Conservation (phyloP, 805 yeast species). For the Hanseniaspora taiwanica region DNA sequence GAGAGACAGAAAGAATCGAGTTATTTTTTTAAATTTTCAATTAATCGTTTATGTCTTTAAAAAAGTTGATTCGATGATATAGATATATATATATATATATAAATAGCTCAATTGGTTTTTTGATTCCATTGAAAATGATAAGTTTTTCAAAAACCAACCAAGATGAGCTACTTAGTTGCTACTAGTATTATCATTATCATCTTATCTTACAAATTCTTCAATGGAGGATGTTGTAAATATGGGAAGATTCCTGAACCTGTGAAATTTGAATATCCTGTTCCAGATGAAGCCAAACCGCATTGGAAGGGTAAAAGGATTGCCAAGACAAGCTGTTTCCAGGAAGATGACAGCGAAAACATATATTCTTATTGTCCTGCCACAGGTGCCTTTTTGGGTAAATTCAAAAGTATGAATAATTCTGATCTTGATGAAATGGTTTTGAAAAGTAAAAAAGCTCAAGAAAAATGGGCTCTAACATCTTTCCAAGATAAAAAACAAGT, state of each 20-base stretch:
- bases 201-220: not conserved
- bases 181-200: not conserved
- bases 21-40: no score
- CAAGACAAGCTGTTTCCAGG: conserved; percentile 44
- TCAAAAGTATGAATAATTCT: conserved; percentile 44
- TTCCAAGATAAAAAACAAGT: conserved; percentile 58
- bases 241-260: conserved; percentile 12
- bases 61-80: no score
- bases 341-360: conserved; percentile 52
- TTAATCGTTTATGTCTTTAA: no score
- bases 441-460: conserved; percentile 23
- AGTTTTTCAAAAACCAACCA: not conserved
- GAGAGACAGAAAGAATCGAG: no score
- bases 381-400: conserved; percentile 73
- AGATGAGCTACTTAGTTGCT: not conserved
- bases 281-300: conserved; percentile 71
- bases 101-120: no score
- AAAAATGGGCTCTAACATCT: conserved; percentile 28
- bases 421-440: conserved; percentile 59
- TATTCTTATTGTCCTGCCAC: conserved; percentile 95
- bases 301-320: conserved; percentile 82
- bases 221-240: no score
- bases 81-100: no score
- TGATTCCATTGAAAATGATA: no score
- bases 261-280: conserved; percentile 43